Evolutionary conservation across 768 basidiomycete species (phyloP).

Genomic region (Rhizopogon vinicolor): DNA sequence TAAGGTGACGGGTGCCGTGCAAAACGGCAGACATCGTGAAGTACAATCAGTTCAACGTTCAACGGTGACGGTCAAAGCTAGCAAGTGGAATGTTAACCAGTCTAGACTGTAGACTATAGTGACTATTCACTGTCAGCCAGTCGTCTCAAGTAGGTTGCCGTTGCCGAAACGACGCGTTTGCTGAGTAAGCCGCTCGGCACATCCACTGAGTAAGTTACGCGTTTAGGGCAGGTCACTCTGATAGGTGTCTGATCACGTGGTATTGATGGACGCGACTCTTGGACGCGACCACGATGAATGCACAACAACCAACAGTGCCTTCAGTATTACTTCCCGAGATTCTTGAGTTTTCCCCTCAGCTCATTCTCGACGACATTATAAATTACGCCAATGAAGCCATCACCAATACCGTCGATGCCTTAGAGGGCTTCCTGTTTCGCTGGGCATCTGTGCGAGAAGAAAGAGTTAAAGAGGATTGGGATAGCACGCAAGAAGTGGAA

Average conservation of each 20-base stretch:
- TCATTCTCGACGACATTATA: constrained; percentile 82
- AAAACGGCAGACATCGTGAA: constrained; percentile 19
- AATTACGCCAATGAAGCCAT: constrained; percentile 80
- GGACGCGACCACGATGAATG: constrained; percentile 3
- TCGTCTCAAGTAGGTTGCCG: not conserved
- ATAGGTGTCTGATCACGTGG: not conserved
- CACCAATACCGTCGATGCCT: constrained; percentile 70
- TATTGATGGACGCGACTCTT: not conserved
- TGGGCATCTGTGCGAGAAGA: constrained; percentile 68
- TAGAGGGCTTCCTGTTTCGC: constrained; percentile 71
- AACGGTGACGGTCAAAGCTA: not conserved
- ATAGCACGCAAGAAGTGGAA: constrained; percentile 64
- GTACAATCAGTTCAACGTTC: not conserved
- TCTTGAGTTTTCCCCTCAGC: constrained; percentile 80
- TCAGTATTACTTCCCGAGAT: constrained; percentile 65
- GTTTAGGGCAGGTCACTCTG: too few species aligned
- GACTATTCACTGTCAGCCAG: too few species aligned
- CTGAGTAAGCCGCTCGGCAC: constrained; percentile 16
- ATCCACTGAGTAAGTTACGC: too few species aligned
- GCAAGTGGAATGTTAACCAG: too few species aligned
- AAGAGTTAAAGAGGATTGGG: constrained; percentile 42
- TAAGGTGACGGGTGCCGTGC: constrained; percentile 22
- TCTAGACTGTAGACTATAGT: too few species aligned
- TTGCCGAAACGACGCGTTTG: constrained; percentile 12
- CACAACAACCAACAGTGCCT: constrained; percentile 27